phyloP scores from a whole-genome alignment of 257 asterid species.

The Solanum dulcamara region DNA sequence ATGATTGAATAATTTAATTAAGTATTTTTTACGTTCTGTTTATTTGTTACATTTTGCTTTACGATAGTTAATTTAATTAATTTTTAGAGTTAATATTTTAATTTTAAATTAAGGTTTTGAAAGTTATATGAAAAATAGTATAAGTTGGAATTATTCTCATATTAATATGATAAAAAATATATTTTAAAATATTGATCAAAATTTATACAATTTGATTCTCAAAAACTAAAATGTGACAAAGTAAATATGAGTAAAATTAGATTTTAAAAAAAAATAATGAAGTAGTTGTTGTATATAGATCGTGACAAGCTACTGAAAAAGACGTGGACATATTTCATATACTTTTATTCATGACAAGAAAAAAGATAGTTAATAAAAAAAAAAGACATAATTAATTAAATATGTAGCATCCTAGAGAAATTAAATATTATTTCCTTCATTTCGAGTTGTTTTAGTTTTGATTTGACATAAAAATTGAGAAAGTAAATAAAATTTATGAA shows the following conservation, averaged over 20 bases:
- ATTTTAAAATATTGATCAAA: too few species aligned
- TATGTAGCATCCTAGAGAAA: neutral
- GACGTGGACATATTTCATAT: neutral
- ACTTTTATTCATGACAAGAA: neutral
- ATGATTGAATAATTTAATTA: neutral
- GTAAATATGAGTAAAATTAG: too few species aligned
- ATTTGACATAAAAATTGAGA: neutral
- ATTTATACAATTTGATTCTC: too few species aligned
- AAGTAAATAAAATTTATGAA: neutral
- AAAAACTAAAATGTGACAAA: too few species aligned
- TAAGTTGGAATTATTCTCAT: neutral
- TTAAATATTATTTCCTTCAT: too few species aligned
- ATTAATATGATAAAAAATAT: neutral
- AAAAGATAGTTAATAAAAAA: neutral
- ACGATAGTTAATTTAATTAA: neutral
- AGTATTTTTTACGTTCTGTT: neutral
- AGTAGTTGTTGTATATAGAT: neutral
- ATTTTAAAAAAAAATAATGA: neutral
- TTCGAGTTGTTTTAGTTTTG: neutral
- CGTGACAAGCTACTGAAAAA: neutral
- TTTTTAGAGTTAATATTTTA: neutral
- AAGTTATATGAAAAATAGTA: rapidly evolving
- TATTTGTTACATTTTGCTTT: neutral
- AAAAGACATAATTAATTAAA: neutral
- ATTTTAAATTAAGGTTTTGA: neutral